A percentile compares a stretch with the other conserved stretches of the same genome.
phyloP scores from a whole-genome alignment of 192 early-diverging fungal species.

The Phlyctochytrium arcticum region DNA sequence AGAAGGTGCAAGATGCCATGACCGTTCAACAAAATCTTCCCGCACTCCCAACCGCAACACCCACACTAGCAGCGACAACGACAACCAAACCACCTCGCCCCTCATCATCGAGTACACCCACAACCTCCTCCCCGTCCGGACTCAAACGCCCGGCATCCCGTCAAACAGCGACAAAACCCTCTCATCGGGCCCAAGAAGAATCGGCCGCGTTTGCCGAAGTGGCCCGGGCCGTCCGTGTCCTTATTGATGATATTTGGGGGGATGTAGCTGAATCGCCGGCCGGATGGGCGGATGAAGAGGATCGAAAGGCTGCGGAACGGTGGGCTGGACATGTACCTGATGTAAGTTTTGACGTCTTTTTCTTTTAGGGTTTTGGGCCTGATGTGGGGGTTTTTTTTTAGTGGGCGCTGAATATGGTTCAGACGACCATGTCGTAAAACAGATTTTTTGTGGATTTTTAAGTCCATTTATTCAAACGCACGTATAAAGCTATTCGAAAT shows the following conservation, averaged over 20 bases:
- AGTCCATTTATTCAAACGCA: too few species aligned
- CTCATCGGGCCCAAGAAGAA: not conserved
- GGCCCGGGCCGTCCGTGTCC: slow-evolving; percentile 29
- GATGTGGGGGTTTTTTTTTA: not conserved
- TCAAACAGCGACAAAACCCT: not conserved
- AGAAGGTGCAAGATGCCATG: slow-evolving; percentile 18
- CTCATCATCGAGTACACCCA: too few species aligned
- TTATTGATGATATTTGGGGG: slow-evolving; percentile 37
- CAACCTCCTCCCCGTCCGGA: not conserved
- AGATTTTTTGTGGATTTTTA: too few species aligned
- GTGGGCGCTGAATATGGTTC: slow-evolving; percentile 18
- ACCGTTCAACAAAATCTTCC: not conserved
- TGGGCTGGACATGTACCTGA: slow-evolving; percentile 31
- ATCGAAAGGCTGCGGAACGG: slow-evolving; percentile 18
- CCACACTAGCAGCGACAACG: too few species aligned
- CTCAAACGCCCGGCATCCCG: not conserved
- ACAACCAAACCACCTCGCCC: not conserved
- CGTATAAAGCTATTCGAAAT: too few species aligned
- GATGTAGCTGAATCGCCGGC: slow-evolving; percentile 24
- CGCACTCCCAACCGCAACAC: not conserved
- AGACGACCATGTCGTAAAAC: slow-evolving; percentile 5
- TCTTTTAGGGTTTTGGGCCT: not conserved
- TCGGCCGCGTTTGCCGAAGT: slow-evolving; percentile 3
- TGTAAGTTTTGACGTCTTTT: slow-evolving; percentile 8
- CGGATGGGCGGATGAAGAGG: slow-evolving; percentile 29